These are phyloP conservation scores for Herpotrichia juniperi DNA, from an alignment of 2,329 filamentous ascomycete species.

Conservation along the genomic window DNA sequence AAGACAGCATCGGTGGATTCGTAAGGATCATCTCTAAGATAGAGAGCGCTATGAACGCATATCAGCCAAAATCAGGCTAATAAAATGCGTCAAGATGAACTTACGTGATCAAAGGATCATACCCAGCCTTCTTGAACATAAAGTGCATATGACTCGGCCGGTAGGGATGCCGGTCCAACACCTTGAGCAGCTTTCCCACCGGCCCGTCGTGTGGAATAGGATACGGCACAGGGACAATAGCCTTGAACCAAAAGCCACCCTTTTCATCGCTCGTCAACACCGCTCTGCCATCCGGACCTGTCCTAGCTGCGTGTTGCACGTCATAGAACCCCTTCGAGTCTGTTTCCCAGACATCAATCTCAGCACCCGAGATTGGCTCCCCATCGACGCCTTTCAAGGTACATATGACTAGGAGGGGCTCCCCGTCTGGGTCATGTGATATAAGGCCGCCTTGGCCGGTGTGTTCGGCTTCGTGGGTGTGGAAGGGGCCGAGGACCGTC, in stretches of 20 bases:
- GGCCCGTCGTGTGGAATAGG: slow-evolving; percentile 78
- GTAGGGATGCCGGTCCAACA: slow-evolving; percentile 12
- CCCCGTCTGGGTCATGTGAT: slow-evolving; percentile 69
- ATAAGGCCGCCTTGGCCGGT: slow-evolving; percentile 64
- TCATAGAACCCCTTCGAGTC: slow-evolving; percentile 78
- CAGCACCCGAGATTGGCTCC: slow-evolving; percentile 65
- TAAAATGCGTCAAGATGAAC: no score
- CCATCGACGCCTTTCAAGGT: slow-evolving; percentile 68
- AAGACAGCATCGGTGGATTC: slow-evolving; percentile 83
- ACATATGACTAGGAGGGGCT: slow-evolving; percentile 72
- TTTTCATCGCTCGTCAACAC: slow-evolving; percentile 70
- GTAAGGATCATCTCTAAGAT: slow-evolving; percentile 75
- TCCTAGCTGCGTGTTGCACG: slow-evolving; percentile 61
- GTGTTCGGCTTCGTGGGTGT: slow-evolving; percentile 72
- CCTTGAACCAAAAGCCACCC: slow-evolving; percentile 80
- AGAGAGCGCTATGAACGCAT: slow-evolving; percentile 48
- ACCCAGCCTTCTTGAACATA: slow-evolving; percentile 65
- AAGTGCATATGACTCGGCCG: slow-evolving; percentile 20
- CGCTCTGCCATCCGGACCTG: slow-evolving; percentile 71
- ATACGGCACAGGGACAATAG: slow-evolving; percentile 80
- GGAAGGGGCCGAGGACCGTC: slow-evolving; percentile 78
- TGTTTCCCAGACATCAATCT: slow-evolving; percentile 82
- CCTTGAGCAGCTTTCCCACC: slow-evolving; percentile 55
- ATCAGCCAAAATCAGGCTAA: neutral
- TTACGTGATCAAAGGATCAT: slow-evolving; percentile 78